Percentiles rank a stretch among this genome's conserved stretches.
These are phyloP conservation scores for Cercospora sojina DNA, from an alignment of 2,329 filamentous ascomycete genomes.

Conservation along the genomic window DNA sequence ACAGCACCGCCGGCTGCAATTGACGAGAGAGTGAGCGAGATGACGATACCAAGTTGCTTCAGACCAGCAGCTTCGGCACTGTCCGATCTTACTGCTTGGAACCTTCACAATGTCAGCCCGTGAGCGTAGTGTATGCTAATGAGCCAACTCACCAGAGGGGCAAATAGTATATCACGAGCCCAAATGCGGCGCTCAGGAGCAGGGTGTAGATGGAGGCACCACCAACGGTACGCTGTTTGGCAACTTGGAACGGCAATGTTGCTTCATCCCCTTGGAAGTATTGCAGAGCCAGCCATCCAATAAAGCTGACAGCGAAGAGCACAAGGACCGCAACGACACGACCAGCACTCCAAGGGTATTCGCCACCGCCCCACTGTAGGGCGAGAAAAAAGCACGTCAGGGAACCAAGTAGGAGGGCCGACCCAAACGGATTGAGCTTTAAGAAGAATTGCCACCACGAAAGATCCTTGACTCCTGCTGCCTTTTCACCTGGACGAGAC, in stretches of 20 bases:
- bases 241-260: slow-evolving; percentile 18
- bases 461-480: slow-evolving; percentile 29
- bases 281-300: slow-evolving; percentile 19
- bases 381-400: slow-evolving; percentile 47
- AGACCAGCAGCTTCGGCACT: slow-evolving; percentile 20
- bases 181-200: slow-evolving; percentile 16
- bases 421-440: slow-evolving; percentile 46
- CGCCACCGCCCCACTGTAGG: slow-evolving; percentile 49
- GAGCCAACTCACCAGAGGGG: slow-evolving; percentile 15
- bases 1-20: slow-evolving; percentile 40
- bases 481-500: slow-evolving; percentile 32
- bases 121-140: neutral
- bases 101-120: slow-evolving; percentile 7
- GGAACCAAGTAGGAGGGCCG: slow-evolving; percentile 38
- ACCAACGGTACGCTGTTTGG: slow-evolving; percentile 18
- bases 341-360: slow-evolving; percentile 42
- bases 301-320: slow-evolving; percentile 18
- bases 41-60: slow-evolving; percentile 24
- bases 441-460: slow-evolving; percentile 21
- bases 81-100: slow-evolving; percentile 19
- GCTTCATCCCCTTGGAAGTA: slow-evolving; percentile 19
- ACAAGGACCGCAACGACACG: slow-evolving; percentile 45
- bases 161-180: slow-evolving; percentile 20
- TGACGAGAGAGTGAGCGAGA: slow-evolving; percentile 43
- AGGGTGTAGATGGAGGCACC: slow-evolving; percentile 16